phyloP scores from a whole-genome alignment of 2,329 filamentous ascomycete genomes.

The Alternaria tenuissima region DNA sequence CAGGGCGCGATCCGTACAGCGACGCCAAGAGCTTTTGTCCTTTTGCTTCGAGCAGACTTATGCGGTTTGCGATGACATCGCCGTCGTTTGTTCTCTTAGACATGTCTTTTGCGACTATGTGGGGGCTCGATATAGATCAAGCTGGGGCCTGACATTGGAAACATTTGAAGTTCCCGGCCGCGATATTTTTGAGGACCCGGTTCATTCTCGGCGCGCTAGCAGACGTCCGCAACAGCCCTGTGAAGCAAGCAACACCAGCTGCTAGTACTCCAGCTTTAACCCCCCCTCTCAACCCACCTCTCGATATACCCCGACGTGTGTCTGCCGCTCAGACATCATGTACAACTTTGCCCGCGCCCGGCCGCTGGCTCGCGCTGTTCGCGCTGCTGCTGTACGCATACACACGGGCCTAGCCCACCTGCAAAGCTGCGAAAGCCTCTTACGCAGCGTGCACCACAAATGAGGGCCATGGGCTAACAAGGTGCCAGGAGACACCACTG shows the following conservation, averaged over 20 bases:
- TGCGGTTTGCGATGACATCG: conserved; percentile 64
- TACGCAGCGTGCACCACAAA: conserved; percentile 40
- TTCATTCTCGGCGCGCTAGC: conserved; percentile 44
- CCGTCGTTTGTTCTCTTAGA: conserved; percentile 52
- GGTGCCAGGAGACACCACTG: conserved; percentile 63
- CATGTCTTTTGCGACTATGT: conserved; percentile 35
- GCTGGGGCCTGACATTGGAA: conserved; percentile 14
- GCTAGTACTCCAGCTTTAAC: conserved; percentile 28
- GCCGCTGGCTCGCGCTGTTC: conserved; percentile 80
- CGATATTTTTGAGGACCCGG: conserved; percentile 39
- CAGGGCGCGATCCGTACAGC: conserved; percentile 60
- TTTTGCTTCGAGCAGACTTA: conserved; percentile 62
- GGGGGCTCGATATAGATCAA: conserved; percentile 13
- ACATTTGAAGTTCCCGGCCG: conserved; percentile 31
- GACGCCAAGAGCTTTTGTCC: conserved; percentile 64
- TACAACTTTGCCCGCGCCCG: conserved; percentile 82
- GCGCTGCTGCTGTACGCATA: conserved; percentile 74
- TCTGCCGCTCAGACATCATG: conserved; percentile 66
- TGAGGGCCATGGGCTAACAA: conserved; percentile 34
- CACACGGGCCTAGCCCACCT: conserved; percentile 10
- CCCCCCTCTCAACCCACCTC: conserved; percentile 30
- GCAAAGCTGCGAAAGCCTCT: conserved; percentile 40
- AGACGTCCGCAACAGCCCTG: conserved; percentile 41
- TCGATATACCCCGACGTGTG: conserved; percentile 29
- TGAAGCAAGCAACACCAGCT: conserved; percentile 32